Percentiles rank a stretch among this genome's conserved stretches.
These are phyloP conservation scores for Mycothermus thermophilus DNA, from an alignment of 495 filamentous ascomycete genomes.

Conservation along the genomic window DNA sequence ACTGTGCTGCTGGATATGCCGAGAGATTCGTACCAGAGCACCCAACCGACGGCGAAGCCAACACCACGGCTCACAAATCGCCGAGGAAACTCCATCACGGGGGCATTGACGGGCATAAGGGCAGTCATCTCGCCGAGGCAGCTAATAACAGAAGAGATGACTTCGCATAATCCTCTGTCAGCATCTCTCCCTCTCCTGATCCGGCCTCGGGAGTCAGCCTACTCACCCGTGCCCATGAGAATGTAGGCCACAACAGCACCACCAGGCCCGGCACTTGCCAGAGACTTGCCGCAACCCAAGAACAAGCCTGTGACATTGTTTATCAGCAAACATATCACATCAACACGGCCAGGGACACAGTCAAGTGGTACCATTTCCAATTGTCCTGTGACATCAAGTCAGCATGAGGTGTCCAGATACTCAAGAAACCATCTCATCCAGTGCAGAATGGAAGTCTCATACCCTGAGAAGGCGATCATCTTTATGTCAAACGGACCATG, in stretches of 20 bases:
- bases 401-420: no score
- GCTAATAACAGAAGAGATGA: conserved; percentile 37
- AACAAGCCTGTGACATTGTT: conserved; percentile 26
- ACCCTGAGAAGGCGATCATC: conserved; percentile 32
- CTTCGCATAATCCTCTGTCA: conserved; percentile 2
- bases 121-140: conserved; percentile 41
- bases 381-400: no score
- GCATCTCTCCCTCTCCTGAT: neutral
- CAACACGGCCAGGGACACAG: no score
- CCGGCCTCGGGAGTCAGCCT: neutral
- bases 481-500: no score
- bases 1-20: no score
- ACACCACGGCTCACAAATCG: conserved; percentile 34
- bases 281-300: conserved; percentile 22
- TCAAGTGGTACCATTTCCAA: conserved; percentile 25
- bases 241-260: conserved; percentile 27
- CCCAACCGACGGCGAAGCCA: conserved; percentile 41
- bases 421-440: no score
- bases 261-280: conserved; percentile 24
- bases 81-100: conserved; percentile 36
- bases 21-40: conserved; percentile 33
- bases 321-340: no score
- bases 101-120: conserved; percentile 36
- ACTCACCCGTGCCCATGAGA: conserved; percentile 25
- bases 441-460: no score